These are phyloP conservation scores for Pseudomonodictys pantanalensis DNA, from an alignment of 495 filamentous ascomycete species.

Conservation along the genomic window DNA sequence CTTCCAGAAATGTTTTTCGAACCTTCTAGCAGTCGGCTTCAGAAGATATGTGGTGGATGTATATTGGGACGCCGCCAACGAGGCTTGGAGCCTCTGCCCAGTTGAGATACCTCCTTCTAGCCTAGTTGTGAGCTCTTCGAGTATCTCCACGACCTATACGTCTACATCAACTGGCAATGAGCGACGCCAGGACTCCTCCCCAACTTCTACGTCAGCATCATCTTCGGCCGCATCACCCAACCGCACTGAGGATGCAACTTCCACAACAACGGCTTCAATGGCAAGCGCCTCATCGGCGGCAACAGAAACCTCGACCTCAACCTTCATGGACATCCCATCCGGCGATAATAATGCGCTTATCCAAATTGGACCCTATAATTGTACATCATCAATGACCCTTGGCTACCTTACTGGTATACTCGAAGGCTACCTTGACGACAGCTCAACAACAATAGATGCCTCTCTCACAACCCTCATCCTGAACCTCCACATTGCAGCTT, in stretches of 20 bases:
- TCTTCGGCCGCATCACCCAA: no score
- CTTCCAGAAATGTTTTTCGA: conserved; percentile 56
- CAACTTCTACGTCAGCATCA: no score
- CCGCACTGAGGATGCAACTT: no score
- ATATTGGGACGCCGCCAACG: conserved; percentile 58
- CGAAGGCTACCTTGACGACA: conserved; percentile 48
- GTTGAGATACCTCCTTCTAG: conserved; percentile 41
- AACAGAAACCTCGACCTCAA: conserved; percentile 1
- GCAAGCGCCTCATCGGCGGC: background rate
- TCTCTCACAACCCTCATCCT: conserved; percentile 50
- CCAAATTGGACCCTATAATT: conserved; percentile 56
- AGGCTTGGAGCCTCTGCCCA: conserved; percentile 60
- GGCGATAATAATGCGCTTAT: conserved; percentile 42
- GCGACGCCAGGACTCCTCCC: conserved; percentile 30
- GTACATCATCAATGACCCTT: conserved; percentile 51
- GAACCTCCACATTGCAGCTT: conserved; percentile 59
- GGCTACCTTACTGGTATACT: conserved; percentile 49
- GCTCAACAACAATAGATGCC: conserved; percentile 48
- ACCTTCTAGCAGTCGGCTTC: conserved; percentile 59
- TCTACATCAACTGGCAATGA: background rate
- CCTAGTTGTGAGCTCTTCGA: conserved; percentile 22
- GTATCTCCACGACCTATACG: background rate
- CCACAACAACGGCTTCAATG: no score
- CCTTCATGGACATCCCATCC: background rate
- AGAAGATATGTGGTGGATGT: conserved; percentile 59